These are phyloP conservation scores for Styphnolobium japonicum DNA, from an alignment of 306 rosid genomes.

Conservation along the genomic window DNA sequence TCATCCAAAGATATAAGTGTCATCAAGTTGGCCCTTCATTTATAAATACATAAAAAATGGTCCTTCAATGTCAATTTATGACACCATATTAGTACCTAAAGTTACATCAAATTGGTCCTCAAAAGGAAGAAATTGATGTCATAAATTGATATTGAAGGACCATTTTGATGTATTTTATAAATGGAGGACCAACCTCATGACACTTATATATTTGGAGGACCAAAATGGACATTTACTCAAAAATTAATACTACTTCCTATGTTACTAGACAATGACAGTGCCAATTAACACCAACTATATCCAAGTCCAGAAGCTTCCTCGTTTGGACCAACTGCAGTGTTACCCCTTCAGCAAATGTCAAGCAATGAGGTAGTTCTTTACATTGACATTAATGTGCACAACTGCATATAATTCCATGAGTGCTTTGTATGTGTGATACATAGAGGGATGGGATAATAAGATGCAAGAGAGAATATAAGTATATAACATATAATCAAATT, in stretches of 20 bases:
- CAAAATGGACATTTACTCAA: too few relatives aligned
- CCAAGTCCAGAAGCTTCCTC: neutral
- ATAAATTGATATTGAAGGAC: too few relatives aligned
- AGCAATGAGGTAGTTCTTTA: neutral
- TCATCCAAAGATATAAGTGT: too few relatives aligned
- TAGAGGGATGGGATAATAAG: neutral
- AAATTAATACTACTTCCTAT: neutral
- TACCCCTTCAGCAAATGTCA: constrained; percentile 2
- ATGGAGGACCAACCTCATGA: too few relatives aligned
- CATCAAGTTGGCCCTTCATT: too few relatives aligned
- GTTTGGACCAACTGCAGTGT: neutral
- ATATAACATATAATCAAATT: neutral
- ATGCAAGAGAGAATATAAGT: constrained; percentile 1
- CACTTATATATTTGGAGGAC: too few relatives aligned
- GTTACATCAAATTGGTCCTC: too few relatives aligned
- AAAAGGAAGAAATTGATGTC: too few relatives aligned
- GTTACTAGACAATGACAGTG: neutral
- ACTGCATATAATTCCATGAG: neutral
- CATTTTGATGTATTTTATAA: too few relatives aligned
- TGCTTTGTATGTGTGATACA: neutral
- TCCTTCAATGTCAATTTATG: too few relatives aligned
- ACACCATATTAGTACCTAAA: too few relatives aligned
- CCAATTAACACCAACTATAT: neutral
- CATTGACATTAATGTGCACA: neutral
- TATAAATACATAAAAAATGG: too few relatives aligned